Evolutionary conservation across 768 basidiomycete species (phyloP), one percentile per base, ranked within the genome.

Genomic region (Ramaria rubella): DNA sequence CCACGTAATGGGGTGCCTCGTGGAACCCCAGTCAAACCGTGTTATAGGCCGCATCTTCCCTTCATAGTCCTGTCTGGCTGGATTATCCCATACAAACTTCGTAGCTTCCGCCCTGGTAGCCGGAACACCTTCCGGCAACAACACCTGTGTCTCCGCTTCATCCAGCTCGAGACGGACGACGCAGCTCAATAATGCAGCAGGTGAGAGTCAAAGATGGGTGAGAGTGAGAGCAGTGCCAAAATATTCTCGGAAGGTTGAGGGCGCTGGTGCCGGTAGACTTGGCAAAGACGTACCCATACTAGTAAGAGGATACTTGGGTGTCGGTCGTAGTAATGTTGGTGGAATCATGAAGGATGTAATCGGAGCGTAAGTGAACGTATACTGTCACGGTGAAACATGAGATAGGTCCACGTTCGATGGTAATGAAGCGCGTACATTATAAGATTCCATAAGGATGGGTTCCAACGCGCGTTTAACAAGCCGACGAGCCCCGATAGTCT

Each of bases 261-360:
- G 44, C 36, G 52, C 51, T 29, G 58, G 58, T 55, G 55, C 49
- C 57, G 62, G 55, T 61, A 59, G 36, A 21, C 49, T n/a, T 26
- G 55, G 29, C 9, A 82, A 72, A 0, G 87, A 81, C n/a, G n/a
- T n/a, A 0, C 87, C 86, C 0, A 83, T 83, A 42, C 11, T 11
- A n/a, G 80, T 73, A 3, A 78, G 67, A 81, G 69, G 63, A 86
- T 89, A 75, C 82, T 62, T 21, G n/a, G n/a, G n/a, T n/a, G 62
- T 21, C 49, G 63, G 59, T n/a, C n/a, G n/a, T n/a, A n/a, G n/a
- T n/a, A n/a, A n/a, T n/a, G n/a, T n/a, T n/a, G n/a, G n/a, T 45
- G 63, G 49, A 56, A 30, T 62, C 44, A 81, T 67, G 51, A 67
- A 65, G 19, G 64, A 56, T 49, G 54, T 49, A 14, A 56, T 4